Evolutionary conservation across 2,329 filamentous ascomycete genomes (phyloP).

Genomic region (Diatrype stigma): DNA sequence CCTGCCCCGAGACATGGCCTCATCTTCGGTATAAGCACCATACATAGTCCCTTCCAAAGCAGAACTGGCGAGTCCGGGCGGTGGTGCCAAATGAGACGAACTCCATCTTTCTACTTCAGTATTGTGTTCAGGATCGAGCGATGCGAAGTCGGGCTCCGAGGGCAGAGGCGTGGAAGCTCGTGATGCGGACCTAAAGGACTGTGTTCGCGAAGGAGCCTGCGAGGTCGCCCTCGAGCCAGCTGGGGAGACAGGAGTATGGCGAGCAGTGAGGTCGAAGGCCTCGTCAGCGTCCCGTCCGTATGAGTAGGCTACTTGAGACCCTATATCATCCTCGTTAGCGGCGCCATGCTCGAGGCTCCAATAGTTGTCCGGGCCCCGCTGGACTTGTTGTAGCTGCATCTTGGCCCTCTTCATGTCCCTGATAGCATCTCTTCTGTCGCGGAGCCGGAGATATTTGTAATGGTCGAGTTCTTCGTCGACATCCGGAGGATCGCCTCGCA

Average conservation of each 20-base stretch:
- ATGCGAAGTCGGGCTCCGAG: slow-evolving; percentile 29
- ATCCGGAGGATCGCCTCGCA: slow-evolving; percentile 50
- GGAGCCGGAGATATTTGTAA: slow-evolving; percentile 55
- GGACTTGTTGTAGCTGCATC: slow-evolving; percentile 46
- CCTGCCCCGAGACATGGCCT: slow-evolving; percentile 56
- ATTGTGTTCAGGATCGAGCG: slow-evolving; percentile 37
- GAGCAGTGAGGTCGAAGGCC: slow-evolving; percentile 13
- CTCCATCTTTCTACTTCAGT: slow-evolving; percentile 50
- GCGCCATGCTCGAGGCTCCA: slow-evolving; percentile 85
- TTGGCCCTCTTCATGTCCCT: slow-evolving; percentile 56
- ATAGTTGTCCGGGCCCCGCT: slow-evolving; percentile 54
- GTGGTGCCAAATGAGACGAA: slow-evolving; percentile 47
- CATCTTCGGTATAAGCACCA: slow-evolving; percentile 61
- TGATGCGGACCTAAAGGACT: slow-evolving; percentile 41
- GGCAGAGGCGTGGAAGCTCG: slow-evolving; percentile 28
- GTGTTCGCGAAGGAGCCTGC: slow-evolving; percentile 42
- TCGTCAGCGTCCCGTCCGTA: slow-evolving; percentile 16
- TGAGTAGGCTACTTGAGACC: slow-evolving; percentile 26
- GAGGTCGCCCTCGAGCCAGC: slow-evolving; percentile 36
- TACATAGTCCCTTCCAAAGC: slow-evolving; percentile 76
- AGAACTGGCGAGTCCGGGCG: slow-evolving; percentile 43
- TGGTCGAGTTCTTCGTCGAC: slow-evolving; percentile 55
- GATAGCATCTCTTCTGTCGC: slow-evolving; percentile 54
- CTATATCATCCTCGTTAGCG: slow-evolving; percentile 47
- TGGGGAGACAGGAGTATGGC: slow-evolving; percentile 16